Base-by-base conservation (phyloP, 805 yeast genomes). In the Sugiyamaella floridensis region DNA sequence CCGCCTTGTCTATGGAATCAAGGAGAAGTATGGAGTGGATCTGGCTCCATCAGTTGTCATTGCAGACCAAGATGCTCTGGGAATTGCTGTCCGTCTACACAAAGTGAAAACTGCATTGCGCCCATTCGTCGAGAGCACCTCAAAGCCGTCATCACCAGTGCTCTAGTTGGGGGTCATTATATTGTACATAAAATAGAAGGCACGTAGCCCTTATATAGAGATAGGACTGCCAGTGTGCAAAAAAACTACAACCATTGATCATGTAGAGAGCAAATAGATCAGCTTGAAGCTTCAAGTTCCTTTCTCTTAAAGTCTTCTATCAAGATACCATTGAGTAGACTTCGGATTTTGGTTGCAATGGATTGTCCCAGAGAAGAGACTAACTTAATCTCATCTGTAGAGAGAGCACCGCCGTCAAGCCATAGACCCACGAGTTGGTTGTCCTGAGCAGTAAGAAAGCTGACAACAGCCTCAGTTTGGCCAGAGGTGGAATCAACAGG, bases 361-460 rank as follows among this genome's bases (percentile, higher is more conserved):
- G 56, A 59, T 55, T 68, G 72, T 46, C 83, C 74, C 40, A 70
- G 68, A 9, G 29, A 18, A 10, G 53, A 59, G 48, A 76, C 64
- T n/a, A 19, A 12, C 51, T 52, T 26, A 57, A 56, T 49, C 67
- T 56, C 41, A 43, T 48, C 9, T 55, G 57, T 22, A 66, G 51
- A 22, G 12, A 59, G 28, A 11, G 40, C 40, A 2, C 51, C 77
- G 71, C 63, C 70, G 72, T 66, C 67, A 43, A 68, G 63, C 82
- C 83, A 78, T 43, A 81, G 58, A 8, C 83, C 81, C 37, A 80
- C 76, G 20, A 83, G 72, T 51, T 76, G 80, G 56, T 76, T 75
- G 15, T 52, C 45, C 57, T 74, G 73, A 59, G 80, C 76, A 50
- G 76, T 72, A 74, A 76, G 73, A 55, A 73, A 76, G 51, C 79